Conservation (phyloP, 768 basidiomycete genomes). For the Kwoniella newhampshirensis region DNA sequence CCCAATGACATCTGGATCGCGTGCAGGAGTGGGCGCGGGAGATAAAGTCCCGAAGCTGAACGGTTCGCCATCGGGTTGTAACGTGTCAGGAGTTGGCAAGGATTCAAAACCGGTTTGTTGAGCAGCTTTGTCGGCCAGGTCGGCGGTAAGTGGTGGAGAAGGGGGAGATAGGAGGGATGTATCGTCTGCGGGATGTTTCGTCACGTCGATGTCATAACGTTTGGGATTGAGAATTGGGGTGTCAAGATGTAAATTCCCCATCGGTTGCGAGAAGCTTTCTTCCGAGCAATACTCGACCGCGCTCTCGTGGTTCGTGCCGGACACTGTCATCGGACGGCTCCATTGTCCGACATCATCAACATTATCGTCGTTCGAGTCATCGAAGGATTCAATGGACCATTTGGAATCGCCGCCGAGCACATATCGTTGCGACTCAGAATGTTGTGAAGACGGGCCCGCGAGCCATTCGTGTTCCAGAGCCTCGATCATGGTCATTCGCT, state of each 20-base stretch:
- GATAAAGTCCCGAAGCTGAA: slow-evolving; percentile 42
- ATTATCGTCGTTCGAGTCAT: slow-evolving; percentile 21
- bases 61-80: neutral
- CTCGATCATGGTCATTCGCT: slow-evolving; percentile 69
- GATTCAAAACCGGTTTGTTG: neutral
- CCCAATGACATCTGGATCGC: neutral
- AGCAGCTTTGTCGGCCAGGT: neutral
- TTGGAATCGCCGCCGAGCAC: slow-evolving; percentile 36
- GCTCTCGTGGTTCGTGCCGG: slow-evolving; percentile 33
- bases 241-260: slow-evolving; percentile 42
- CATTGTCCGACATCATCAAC: slow-evolving; percentile 11
- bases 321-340: slow-evolving; percentile 27
- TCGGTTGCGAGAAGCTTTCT: slow-evolving; percentile 48
- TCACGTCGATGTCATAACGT: neutral
- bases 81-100: slow-evolving; percentile 8
- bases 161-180: neutral
- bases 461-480: slow-evolving; percentile 82
- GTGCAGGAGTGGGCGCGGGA: slow-evolving; percentile 19
- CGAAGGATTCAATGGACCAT: slow-evolving; percentile 41
- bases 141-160: slow-evolving; percentile 1
- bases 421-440: slow-evolving; percentile 20
- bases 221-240: slow-evolving; percentile 25
- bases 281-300: slow-evolving; percentile 23
- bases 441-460: slow-evolving; percentile 24
- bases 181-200: neutral